Evolutionary conservation across 2,329 filamentous ascomycete species (phyloP).

Genomic region (Teratosphaeria destructans): DNA sequence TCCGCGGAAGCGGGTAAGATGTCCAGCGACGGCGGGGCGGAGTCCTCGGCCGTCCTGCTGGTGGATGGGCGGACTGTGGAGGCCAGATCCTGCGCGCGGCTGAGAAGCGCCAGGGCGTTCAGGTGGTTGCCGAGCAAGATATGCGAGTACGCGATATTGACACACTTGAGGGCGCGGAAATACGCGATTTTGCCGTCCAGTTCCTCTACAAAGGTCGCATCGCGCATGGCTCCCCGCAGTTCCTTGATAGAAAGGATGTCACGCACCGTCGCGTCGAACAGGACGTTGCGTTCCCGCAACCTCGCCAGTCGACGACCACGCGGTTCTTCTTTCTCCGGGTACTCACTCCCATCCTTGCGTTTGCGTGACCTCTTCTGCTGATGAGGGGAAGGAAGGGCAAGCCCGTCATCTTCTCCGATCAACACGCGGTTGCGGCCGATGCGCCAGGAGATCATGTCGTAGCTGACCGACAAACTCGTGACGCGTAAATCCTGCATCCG

Average conservation of each 20-base stretch:
- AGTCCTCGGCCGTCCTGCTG: slow-evolving; percentile 20
- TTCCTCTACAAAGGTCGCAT: slow-evolving; percentile 63
- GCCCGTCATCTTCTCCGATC: slow-evolving; percentile 72
- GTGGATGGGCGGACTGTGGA: not conserved
- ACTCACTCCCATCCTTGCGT: slow-evolving; percentile 40
- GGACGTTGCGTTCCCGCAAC: slow-evolving; percentile 73
- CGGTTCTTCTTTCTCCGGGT: slow-evolving; percentile 49
- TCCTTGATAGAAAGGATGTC: slow-evolving; percentile 85
- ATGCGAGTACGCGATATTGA: slow-evolving; percentile 80
- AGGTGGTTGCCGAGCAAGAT: slow-evolving; percentile 58
- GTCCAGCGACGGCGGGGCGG: slow-evolving; percentile 53
- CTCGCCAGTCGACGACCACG: slow-evolving; percentile 66
- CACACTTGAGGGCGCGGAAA: slow-evolving; percentile 79
- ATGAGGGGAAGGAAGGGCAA: slow-evolving; percentile 42
- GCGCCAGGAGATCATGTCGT: slow-evolving; percentile 87
- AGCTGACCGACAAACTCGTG: slow-evolving; percentile 86
- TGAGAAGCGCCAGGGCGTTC: slow-evolving; percentile 77
- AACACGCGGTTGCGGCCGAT: slow-evolving; percentile 86
- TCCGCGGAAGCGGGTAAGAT: slow-evolving; percentile 50
- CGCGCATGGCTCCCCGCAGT: slow-evolving; percentile 78
- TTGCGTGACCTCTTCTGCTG: slow-evolving; percentile 38
- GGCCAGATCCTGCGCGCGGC: slow-evolving; percentile 52
- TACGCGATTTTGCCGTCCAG: slow-evolving; percentile 71
- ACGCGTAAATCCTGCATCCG: slow-evolving; percentile 90
- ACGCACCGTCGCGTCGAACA: slow-evolving; percentile 86